Percentiles rank a stretch among this genome's conserved stretches.
These are phyloP conservation scores for Penicillium longicatenatum DNA, from an alignment of 495 filamentous ascomycete genomes.

Conservation along the genomic window DNA sequence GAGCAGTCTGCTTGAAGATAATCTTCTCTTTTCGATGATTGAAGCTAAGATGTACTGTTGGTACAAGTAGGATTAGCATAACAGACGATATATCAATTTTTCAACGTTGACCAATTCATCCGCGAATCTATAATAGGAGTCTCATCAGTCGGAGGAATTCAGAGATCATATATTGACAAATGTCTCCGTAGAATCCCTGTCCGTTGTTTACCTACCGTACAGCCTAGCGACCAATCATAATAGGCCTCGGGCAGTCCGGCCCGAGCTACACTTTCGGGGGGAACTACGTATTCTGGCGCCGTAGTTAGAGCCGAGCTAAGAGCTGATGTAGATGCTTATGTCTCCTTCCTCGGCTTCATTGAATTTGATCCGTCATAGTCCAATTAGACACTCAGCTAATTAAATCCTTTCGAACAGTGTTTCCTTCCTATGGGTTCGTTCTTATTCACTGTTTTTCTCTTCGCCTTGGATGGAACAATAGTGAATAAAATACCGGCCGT, in stretches of 20 bases:
- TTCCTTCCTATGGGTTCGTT: neutral
- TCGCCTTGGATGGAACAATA: slow-evolving; percentile 3
- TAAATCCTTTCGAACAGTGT: neutral
- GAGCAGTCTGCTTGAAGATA: too few relatives aligned
- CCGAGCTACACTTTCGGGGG: neutral
- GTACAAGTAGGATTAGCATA: too few relatives aligned
- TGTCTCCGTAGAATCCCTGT: neutral
- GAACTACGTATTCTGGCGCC: neutral
- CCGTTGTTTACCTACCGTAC: neutral
- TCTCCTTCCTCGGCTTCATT: neutral
- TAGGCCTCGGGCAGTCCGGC: neutral
- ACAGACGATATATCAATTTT: too few relatives aligned
- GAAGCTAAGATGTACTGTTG: too few relatives aligned
- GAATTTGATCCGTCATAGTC: too few relatives aligned
- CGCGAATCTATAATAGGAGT: too few relatives aligned
- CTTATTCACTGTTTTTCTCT: slow-evolving; percentile 7
- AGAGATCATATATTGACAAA: neutral
- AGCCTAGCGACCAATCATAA: neutral
- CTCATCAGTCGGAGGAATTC: slow-evolving; percentile 10
- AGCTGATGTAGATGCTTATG: neutral
- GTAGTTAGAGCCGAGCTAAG: too few relatives aligned
- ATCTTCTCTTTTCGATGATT: too few relatives aligned
- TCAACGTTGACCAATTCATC: too few relatives aligned
- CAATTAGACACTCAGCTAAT: neutral
- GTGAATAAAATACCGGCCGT: neutral